These are phyloP conservation scores for Xylariaceae sp. DNA, from an alignment of 2,329 filamentous ascomycete genomes.

Conservation along the genomic window DNA sequence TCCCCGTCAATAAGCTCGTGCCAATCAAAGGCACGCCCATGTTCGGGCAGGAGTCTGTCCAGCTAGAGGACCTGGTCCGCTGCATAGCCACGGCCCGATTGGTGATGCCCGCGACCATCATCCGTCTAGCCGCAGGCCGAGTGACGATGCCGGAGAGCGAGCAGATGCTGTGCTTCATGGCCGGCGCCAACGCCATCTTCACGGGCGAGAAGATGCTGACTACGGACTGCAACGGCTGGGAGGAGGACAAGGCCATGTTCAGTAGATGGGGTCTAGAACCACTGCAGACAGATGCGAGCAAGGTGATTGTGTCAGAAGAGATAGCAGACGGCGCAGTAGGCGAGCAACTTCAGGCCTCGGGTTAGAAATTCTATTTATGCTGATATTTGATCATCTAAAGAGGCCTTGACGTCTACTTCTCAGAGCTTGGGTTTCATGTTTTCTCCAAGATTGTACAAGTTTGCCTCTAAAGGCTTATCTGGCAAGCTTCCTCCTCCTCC, in stretches of 20 bases:
- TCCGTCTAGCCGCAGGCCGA: conserved; percentile 77
- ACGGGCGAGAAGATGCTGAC: conserved; percentile 95
- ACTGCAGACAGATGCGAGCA: conserved; percentile 48
- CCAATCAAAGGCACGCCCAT: conserved; percentile 87
- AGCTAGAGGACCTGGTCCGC: conserved; percentile 72
- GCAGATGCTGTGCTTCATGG: conserved; percentile 84
- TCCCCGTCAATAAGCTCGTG: conserved; percentile 86
- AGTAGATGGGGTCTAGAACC: conserved; percentile 73
- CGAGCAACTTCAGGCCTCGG: conserved; percentile 5
- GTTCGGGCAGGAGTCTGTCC: conserved; percentile 65
- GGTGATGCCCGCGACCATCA: conserved; percentile 79
- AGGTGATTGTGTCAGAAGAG: background rate
- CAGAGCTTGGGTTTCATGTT: conserved; percentile 4
- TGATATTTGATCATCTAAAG: background rate
- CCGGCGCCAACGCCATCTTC: conserved; percentile 90
- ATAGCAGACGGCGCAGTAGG: background rate
- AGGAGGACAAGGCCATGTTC: conserved; percentile 82
- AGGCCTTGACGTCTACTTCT: background rate
- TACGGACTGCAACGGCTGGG: conserved; percentile 86
- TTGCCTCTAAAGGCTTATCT: background rate
- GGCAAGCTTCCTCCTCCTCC: no score
- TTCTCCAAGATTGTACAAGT: background rate
- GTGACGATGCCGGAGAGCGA: conserved; percentile 84
- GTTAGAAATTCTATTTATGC: background rate
- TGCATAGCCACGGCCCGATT: conserved; percentile 80